Percentiles rank a stretch among this genome's conserved stretches.
phyloP scores from a whole-genome alignment of 768 basidiomycete species.

The Tubosaeta sp. region DNA sequence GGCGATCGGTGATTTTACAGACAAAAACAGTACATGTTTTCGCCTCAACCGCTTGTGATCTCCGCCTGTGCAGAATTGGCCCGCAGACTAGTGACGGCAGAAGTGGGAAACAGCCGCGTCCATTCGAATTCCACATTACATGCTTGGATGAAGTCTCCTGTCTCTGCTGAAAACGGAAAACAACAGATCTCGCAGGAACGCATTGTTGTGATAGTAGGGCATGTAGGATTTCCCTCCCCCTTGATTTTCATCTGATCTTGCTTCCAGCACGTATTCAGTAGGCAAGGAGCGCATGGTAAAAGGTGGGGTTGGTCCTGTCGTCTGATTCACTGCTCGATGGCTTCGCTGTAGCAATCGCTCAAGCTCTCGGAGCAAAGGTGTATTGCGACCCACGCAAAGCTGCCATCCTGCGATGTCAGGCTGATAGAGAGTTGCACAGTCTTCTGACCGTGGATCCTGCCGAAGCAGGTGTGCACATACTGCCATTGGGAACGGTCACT shows the following conservation, averaged over 20 bases:
- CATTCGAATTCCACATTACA: constrained; percentile 41
- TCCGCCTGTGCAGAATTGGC: constrained; percentile 88
- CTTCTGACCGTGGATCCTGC: constrained; percentile 75
- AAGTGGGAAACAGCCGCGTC: constrained; percentile 26
- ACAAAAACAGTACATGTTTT: constrained; percentile 74
- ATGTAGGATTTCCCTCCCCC: constrained; percentile 10
- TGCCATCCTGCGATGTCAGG: constrained; percentile 77
- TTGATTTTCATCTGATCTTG: background rate
- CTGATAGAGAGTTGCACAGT: constrained; percentile 74
- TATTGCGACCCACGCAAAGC: constrained; percentile 87
- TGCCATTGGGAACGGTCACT: constrained; percentile 72
- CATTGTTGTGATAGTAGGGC: constrained; percentile 72
- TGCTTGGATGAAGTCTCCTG: constrained; percentile 42
- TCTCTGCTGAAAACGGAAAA: constrained; percentile 21
- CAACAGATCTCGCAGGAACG: constrained; percentile 38
- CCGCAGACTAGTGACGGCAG: constrained; percentile 47
- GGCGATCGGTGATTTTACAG: constrained; percentile 1
- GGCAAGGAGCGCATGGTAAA: constrained; percentile 98
- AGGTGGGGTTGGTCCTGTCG: constrained; percentile 41
- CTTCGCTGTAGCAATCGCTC: constrained; percentile 69
- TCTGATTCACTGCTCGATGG: background rate
- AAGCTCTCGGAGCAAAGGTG: constrained; percentile 73
- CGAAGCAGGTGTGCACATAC: constrained; percentile 78
- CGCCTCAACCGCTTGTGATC: constrained; percentile 92
- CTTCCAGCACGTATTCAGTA: constrained; percentile 86